phyloP scores from a whole-genome alignment of 2,329 filamentous ascomycete species.

The Neofusicoccum umdonicola region DNA sequence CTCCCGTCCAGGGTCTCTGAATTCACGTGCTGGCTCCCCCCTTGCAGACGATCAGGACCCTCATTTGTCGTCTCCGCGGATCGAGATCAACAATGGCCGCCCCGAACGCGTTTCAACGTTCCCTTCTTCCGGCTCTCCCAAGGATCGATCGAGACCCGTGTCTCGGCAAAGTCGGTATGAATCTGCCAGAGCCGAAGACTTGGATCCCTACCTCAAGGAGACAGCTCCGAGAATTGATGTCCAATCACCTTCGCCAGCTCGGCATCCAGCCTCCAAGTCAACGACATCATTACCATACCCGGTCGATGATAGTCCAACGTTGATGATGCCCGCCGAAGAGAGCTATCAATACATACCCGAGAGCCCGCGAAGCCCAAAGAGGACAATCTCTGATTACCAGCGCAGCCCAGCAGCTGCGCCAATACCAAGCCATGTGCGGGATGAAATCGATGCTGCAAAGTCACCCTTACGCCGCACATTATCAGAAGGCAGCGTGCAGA shows the following conservation, averaged over 20 bases:
- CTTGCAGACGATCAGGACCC: background rate
- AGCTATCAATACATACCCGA: conserved; percentile 37
- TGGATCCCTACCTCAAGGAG: conserved; percentile 22
- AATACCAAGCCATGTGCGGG: conserved; percentile 8
- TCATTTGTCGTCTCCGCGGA: background rate
- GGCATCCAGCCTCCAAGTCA: conserved; percentile 23
- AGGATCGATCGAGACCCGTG: conserved; percentile 27
- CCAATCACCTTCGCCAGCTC: conserved; percentile 32
- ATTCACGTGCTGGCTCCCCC: conserved; percentile 18
- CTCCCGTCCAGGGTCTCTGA: conserved; percentile 19
- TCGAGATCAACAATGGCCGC: background rate
- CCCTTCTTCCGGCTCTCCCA: conserved; percentile 3
- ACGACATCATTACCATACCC: conserved; percentile 43
- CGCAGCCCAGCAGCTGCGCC: background rate
- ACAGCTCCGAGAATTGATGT: conserved; percentile 27
- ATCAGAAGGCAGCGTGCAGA: conserved; percentile 9
- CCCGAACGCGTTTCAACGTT: background rate
- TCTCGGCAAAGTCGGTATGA: conserved; percentile 31
- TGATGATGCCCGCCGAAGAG: conserved; percentile 43
- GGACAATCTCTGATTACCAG: background rate
- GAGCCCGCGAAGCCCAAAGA: background rate
- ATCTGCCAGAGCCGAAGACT: conserved; percentile 24
- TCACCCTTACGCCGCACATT: conserved; percentile 4
- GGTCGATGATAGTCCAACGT: conserved; percentile 38
- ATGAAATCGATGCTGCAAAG: background rate